Base-by-base conservation (phyloP, 371 early-diverging fungal genomes). In the Paramicrosporidium saccamoebae region DNA sequence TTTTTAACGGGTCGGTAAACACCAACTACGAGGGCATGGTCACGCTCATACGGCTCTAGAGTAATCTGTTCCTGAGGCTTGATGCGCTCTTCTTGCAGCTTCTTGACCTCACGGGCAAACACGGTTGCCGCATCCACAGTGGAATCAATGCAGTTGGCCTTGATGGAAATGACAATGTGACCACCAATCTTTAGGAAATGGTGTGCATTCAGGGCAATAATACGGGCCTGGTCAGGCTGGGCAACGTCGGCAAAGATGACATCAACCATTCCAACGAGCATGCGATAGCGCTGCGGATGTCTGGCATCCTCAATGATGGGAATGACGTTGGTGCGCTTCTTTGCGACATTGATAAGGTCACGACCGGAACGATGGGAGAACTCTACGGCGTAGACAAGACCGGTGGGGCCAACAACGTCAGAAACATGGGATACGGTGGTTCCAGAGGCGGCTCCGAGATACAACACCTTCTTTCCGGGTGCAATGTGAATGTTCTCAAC, bases 271-370 rank as follows among this genome's bases (percentile, higher is more conserved):
- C 79, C 78, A 21, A 98, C 84, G 24, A 98, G 59, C 97, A 97
- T 95, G 55, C 99, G 79, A 59, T 98, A 98, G 55, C 90, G 94
- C 54, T 86, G 74, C 27, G 99, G 99, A 46, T 90, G 79, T 44
- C 98, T 79, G 20, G 99, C 98, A 56, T 98, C 99, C 54, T 98
- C 99, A 40, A 98, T 79, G 31, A 98, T 96, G 28, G 99, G 99
- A 34, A 97, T 81, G 27, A 98, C 88, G 52, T 98, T 98, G 35
- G 86, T 84, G 40, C 99, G 75, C 64, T 96, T 97, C 68, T 94
- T 96, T 42, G 98, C 96, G 65, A 97, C 73, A 58, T 90, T 92
- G 52, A 98, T 84, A 31, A 98, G 55, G 44, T 98, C 98, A 53
- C 99, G 79, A 20, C 99, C 99, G 19, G 94, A 74, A 37, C 99